These are phyloP conservation scores for Candida andamanensis DNA, from an alignment of 805 yeast species.

Conservation along the genomic window DNA sequence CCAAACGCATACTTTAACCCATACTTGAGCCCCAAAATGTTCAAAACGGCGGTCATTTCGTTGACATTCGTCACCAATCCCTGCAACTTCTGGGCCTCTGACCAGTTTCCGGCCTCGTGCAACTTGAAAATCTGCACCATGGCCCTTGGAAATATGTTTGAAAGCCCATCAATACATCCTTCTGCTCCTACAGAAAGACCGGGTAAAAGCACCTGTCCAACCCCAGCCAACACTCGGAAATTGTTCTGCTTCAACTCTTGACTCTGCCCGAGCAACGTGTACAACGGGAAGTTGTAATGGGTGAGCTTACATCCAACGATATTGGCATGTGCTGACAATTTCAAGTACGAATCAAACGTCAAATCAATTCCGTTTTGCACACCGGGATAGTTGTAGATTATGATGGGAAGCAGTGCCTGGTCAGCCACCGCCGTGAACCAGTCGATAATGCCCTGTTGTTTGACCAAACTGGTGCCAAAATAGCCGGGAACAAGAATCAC, in stretches of 20 bases:
- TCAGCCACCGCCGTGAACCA: slow-evolving; percentile 42
- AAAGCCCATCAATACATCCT: slow-evolving; percentile 50
- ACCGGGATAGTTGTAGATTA: slow-evolving; percentile 46
- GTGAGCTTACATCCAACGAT: slow-evolving; percentile 50
- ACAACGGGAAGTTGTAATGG: slow-evolving; percentile 47
- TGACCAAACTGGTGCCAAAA: slow-evolving; percentile 39
- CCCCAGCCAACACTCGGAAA: slow-evolving; percentile 45
- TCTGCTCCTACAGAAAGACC: slow-evolving; percentile 40
- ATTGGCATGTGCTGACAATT: slow-evolving; percentile 41
- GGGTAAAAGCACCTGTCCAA: slow-evolving; percentile 50
- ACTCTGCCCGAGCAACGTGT: slow-evolving; percentile 41
- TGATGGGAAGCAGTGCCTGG: slow-evolving; percentile 36
- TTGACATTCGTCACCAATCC: slow-evolving; percentile 41
- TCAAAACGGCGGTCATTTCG: slow-evolving; percentile 38
- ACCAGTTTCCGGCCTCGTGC: slow-evolving; percentile 31
- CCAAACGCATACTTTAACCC: slow-evolving; percentile 30
- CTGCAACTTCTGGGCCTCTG: slow-evolving; percentile 41
- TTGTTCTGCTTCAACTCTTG: slow-evolving; percentile 31
- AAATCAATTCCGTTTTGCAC: slow-evolving; percentile 39
- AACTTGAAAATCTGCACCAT: slow-evolving; percentile 39
- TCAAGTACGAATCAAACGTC: slow-evolving; percentile 32
- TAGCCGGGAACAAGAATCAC: slow-evolving; percentile 43
- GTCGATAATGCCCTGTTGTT: slow-evolving; percentile 44
- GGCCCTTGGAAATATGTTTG: slow-evolving; percentile 49
- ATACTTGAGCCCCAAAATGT: slow-evolving; percentile 46